Evolutionary conservation across 176 grass and related monocot species (phyloP).

Genomic region (Zea luxurians): DNA sequence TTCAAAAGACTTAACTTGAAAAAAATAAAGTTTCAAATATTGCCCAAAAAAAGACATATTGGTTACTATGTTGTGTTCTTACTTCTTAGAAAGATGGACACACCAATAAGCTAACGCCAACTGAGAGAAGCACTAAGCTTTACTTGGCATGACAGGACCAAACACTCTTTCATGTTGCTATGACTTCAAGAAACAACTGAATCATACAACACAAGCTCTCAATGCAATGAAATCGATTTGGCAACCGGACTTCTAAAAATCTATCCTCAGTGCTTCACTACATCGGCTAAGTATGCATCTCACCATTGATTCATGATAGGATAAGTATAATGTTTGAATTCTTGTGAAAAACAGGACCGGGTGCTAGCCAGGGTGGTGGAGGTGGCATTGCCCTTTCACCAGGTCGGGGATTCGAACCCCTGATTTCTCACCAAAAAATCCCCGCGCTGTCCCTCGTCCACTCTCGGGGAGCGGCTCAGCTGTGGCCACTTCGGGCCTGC

Average conservation of each 20-base stretch:
- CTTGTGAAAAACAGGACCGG: neutral
- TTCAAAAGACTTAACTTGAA: neutral
- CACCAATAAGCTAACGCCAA: neutral
- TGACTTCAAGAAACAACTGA: constrained; percentile 31
- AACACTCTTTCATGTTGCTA: constrained; percentile 17
- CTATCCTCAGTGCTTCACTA: neutral
- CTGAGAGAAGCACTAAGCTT: constrained; percentile 10
- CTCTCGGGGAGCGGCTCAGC: no score
- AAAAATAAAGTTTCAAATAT: neutral
- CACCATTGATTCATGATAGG: neutral
- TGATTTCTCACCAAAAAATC: no score
- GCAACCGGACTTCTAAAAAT: neutral
- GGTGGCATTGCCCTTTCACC: no score
- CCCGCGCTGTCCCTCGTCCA: no score
- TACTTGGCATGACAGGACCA: neutral
- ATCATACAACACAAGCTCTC: neutral
- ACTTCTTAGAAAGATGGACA: constrained; percentile 30
- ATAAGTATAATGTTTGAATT: neutral
- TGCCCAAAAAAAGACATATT: neutral
- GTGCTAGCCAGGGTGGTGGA: no score
- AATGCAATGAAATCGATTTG: neutral
- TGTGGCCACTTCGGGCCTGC: no score
- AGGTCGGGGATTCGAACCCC: no score
- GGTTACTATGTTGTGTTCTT: neutral
- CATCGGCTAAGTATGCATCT: neutral